These are phyloP conservation scores for Monosporascus cannonballus DNA, from an alignment of 2,329 filamentous ascomycete species.

Conservation along the genomic window DNA sequence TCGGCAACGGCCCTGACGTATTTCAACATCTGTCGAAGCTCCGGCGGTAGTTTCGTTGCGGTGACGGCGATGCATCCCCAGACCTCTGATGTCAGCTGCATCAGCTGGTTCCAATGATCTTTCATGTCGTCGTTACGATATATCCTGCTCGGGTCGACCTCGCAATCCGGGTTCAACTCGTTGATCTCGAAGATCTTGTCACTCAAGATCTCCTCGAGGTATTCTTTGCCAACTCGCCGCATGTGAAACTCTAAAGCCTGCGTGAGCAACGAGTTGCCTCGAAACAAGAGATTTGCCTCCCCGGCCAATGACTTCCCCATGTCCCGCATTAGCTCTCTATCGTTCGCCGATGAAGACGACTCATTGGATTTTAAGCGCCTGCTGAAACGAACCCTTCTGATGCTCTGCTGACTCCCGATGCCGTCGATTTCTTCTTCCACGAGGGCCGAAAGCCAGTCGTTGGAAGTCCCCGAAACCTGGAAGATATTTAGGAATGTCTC, in stretches of 20 bases:
- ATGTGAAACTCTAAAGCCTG: conserved; percentile 94
- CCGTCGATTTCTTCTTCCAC: conserved; percentile 98
- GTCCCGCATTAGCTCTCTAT: conserved; percentile 69
- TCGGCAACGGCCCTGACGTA: conserved; percentile 90
- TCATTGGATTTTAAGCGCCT: conserved; percentile 66
- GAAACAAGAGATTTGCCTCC: conserved; percentile 91
- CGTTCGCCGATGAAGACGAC: conserved; percentile 54
- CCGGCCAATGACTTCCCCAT: conserved; percentile 73
- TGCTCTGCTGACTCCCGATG: conserved; percentile 71
- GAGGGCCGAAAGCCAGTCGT: conserved; percentile 86
- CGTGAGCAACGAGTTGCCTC: conserved; percentile 89
- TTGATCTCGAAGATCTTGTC: conserved; percentile 86
- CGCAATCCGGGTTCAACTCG: conserved; percentile 83
- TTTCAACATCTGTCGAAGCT: conserved; percentile 79
- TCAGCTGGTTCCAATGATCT: conserved; percentile 75
- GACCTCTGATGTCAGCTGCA: conserved; percentile 70
- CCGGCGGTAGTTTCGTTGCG: conserved; percentile 68
- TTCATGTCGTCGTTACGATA: conserved; percentile 62
- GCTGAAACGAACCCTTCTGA: conserved; percentile 68
- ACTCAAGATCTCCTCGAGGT: conserved; percentile 79
- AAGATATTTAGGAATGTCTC: conserved; percentile 91
- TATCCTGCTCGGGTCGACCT: conserved; percentile 85
- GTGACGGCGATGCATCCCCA: conserved; percentile 80
- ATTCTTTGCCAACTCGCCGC: conserved; percentile 88
- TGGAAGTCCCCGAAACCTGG: conserved; percentile 78